Evolutionary conservation across 371 early-diverging fungal species (phyloP).

Genomic region (Encephalitozoon romaleae): DNA sequence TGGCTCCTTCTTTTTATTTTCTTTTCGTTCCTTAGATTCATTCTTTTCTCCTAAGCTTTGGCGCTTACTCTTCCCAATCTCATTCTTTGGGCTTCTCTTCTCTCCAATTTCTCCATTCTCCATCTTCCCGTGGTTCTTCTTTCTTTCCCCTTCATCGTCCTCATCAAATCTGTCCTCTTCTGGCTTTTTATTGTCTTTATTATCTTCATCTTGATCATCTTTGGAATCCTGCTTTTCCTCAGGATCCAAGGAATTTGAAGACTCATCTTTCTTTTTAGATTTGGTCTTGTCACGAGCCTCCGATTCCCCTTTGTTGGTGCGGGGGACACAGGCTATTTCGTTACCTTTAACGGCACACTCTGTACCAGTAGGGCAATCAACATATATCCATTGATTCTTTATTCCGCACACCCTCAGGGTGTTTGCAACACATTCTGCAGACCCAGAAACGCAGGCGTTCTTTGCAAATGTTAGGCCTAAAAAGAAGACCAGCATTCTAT

Average conservation of each 20-base stretch:
- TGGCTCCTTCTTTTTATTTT: background rate
- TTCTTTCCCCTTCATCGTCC: background rate
- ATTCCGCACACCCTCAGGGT: constrained; percentile 47
- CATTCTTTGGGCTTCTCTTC: background rate
- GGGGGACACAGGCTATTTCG: constrained; percentile 22
- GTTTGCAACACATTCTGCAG: constrained; percentile 46
- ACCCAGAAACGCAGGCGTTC: constrained; percentile 50
- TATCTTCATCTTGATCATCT: background rate
- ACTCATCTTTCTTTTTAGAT: background rate
- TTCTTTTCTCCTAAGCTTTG: background rate
- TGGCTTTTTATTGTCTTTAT: background rate
- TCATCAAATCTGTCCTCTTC: background rate
- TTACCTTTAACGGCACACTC: constrained; percentile 33
- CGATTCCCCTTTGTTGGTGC: background rate
- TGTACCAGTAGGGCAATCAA: constrained; percentile 47
- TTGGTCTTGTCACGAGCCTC: background rate
- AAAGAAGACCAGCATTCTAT: constrained; percentile 2
- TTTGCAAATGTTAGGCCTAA: background rate
- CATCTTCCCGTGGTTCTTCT: background rate
- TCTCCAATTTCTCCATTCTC: background rate
- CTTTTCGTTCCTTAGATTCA: background rate
- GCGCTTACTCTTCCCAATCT: background rate
- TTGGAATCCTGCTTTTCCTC: background rate
- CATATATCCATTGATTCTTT: constrained; percentile 41
- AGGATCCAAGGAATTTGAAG: background rate